Conservation (phyloP, 768 basidiomycete species). For the Trametes meyenii region DNA sequence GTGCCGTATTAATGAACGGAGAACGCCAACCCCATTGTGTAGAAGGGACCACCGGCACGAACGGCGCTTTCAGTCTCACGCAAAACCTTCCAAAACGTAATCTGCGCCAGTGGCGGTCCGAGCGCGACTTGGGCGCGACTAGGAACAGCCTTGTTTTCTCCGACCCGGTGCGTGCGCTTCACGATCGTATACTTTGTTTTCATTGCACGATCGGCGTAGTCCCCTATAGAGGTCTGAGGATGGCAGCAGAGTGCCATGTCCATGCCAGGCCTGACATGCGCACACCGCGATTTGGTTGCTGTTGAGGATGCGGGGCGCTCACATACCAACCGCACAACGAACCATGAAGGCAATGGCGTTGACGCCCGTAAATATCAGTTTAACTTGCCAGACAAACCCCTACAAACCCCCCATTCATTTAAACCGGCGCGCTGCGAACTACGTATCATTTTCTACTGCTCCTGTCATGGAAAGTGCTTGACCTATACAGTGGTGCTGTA, state of each 20-base stretch:
- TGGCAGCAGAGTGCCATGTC: not conserved
- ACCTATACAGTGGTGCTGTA: too few relatives aligned
- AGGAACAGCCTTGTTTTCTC: slow-evolving; percentile 15
- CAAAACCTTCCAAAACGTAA: not conserved
- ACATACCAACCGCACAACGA: too few relatives aligned
- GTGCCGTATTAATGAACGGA: slow-evolving; percentile 12
- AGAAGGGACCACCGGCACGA: slow-evolving; percentile 4
- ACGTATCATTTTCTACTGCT: too few relatives aligned
- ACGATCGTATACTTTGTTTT: not conserved
- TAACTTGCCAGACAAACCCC: too few relatives aligned
- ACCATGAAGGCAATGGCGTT: too few relatives aligned
- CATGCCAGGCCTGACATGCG: not conserved
- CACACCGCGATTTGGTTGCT: too few relatives aligned
- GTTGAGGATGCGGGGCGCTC: too few relatives aligned
- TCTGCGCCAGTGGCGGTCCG: slow-evolving; percentile 8
- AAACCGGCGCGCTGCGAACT: too few relatives aligned
- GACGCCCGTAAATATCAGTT: too few relatives aligned
- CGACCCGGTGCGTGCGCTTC: not conserved
- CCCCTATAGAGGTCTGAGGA: not conserved
- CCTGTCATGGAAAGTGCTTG: too few relatives aligned
- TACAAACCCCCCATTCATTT: too few relatives aligned
- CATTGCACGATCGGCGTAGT: not conserved
- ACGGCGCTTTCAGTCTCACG: slow-evolving; percentile 4
- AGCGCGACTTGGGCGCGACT: not conserved
- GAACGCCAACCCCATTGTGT: slow-evolving; percentile 10